A percentile compares a stretch with the other conserved stretches of the same genome.
Conservation (phyloP, 345 rosid species). For the Gossypium stocksii region DNA sequence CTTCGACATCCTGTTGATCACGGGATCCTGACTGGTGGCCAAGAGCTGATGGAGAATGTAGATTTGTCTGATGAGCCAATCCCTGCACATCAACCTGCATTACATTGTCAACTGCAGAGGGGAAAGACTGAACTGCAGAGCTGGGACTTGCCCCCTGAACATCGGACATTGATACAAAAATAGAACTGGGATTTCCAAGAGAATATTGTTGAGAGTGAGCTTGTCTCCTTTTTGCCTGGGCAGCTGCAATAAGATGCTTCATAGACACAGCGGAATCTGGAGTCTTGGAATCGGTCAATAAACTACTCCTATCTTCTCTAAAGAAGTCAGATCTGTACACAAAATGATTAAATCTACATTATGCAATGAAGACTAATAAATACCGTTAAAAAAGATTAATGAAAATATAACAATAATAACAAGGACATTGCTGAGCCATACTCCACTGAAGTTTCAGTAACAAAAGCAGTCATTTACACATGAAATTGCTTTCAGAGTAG, state of each 20-base stretch:
- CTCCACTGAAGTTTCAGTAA: slow-evolving; percentile 38
- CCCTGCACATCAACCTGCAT: slow-evolving; percentile 40
- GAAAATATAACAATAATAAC: slow-evolving; percentile 1
- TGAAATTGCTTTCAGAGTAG: slow-evolving; percentile 41
- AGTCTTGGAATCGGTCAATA: slow-evolving; percentile 42
- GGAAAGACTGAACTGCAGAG: slow-evolving; percentile 45
- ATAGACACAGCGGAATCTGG: slow-evolving; percentile 61
- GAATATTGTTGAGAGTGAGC: slow-evolving; percentile 58
- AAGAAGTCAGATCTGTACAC: slow-evolving; percentile 39
- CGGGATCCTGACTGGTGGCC: slow-evolving; percentile 36
- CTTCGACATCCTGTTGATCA: slow-evolving; percentile 49
- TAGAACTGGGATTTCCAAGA: slow-evolving; percentile 39
- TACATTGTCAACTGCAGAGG: slow-evolving; percentile 36
- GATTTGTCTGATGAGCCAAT: slow-evolving; percentile 29
- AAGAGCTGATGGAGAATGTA: slow-evolving; percentile 45
- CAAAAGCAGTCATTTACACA: slow-evolving; percentile 33
- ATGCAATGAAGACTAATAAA: neutral
- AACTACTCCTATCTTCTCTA: slow-evolving; percentile 36
- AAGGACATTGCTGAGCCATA: slow-evolving; percentile 16
- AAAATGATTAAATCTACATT: neutral
- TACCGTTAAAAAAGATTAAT: neutral
- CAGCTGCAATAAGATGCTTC: slow-evolving; percentile 91
- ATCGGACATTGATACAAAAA: slow-evolving; percentile 31
- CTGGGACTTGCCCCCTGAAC: slow-evolving; percentile 46
- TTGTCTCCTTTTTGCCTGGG: slow-evolving; percentile 82